Percentiles rank a stretch among this genome's conserved stretches.
Conservation (phyloP, 1,284 basidiomycete genomes). For the Ganoderma sinense region DNA sequence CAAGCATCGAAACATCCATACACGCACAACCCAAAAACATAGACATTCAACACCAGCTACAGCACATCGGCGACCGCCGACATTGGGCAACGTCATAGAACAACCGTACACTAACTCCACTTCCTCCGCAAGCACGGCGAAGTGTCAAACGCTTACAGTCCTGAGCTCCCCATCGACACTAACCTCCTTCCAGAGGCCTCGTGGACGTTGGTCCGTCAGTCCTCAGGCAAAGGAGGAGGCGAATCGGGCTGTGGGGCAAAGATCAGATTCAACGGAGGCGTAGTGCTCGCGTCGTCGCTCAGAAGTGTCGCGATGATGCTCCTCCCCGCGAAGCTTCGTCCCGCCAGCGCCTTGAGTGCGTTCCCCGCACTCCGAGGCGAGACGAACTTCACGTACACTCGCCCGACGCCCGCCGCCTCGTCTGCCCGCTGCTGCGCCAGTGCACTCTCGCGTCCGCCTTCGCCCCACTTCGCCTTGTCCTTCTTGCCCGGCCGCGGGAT, state of each 20-base stretch:
- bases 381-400: constrained; percentile 90
- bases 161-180: constrained; percentile 6
- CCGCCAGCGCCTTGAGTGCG: constrained; percentile 88
- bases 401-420: constrained; percentile 91
- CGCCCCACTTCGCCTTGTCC: constrained; percentile 85
- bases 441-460: constrained; percentile 62
- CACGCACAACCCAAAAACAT: not conserved
- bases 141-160: not conserved
- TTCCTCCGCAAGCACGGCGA: not conserved
- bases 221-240: constrained; percentile 72
- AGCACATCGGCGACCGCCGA: not conserved
- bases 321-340: constrained; percentile 90
- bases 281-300: constrained; percentile 82
- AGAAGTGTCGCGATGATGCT: constrained; percentile 87
- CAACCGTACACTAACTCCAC: not conserved
- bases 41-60: not conserved
- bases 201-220: constrained; percentile 36
- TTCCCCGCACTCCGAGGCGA: constrained; percentile 66
- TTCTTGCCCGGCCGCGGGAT: constrained; percentile 90
- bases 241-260: constrained; percentile 85
- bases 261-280: constrained; percentile 79
- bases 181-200: not conserved
- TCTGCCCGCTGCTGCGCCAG: constrained; percentile 75
- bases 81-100: constrained; percentile 1
- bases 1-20: not conserved